Conservation (phyloP, 208 protist genomes). For the Strigomonas oncopelti region DNA sequence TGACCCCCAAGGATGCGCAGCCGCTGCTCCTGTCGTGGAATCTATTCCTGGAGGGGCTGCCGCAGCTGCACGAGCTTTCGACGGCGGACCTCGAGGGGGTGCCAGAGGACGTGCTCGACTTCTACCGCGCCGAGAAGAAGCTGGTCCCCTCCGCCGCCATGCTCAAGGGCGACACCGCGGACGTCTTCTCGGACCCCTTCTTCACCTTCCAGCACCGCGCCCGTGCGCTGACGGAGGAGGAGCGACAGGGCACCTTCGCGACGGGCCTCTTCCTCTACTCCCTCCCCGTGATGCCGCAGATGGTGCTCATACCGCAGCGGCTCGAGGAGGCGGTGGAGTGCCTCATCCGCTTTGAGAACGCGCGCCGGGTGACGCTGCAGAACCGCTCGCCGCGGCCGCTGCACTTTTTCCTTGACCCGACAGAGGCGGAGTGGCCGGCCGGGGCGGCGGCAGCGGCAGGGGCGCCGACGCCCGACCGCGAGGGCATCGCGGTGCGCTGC, state of each 20-base stretch:
- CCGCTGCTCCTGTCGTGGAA: conserved; percentile 50
- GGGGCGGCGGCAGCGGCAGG: conserved; percentile 3
- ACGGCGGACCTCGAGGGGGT: conserved; percentile 1
- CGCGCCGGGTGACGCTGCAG: conserved; percentile 66
- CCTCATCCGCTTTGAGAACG: conserved; percentile 57
- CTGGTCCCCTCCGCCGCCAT: conserved; percentile 17
- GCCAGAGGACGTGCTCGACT: conserved; percentile 12
- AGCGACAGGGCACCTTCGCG: conserved; percentile 38
- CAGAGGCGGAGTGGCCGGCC: conserved; percentile 22
- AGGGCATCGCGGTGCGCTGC: conserved; percentile 54
- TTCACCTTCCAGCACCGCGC: conserved; percentile 29
- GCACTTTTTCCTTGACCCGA: conserved; percentile 74
- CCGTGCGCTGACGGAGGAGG: conserved; percentile 8
- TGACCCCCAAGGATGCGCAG: conserved; percentile 29
- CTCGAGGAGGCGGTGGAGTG: conserved; percentile 80
- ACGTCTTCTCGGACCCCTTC: conserved; percentile 30
- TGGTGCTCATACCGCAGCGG: conserved; percentile 53
- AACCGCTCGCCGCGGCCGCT: conserved; percentile 68
- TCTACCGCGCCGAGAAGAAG: conserved; percentile 17
- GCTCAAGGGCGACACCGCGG: conserved; percentile 3
- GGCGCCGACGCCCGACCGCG: conserved; percentile 12
- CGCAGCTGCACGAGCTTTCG: conserved; percentile 21
- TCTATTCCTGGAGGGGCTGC: conserved; percentile 75
- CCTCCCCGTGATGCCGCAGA: conserved; percentile 48
- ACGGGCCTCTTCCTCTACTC: conserved; percentile 77